Evolutionary conservation across 176 grass and related monocot genomes (phyloP).

Genomic region (Leersia perrieri): DNA sequence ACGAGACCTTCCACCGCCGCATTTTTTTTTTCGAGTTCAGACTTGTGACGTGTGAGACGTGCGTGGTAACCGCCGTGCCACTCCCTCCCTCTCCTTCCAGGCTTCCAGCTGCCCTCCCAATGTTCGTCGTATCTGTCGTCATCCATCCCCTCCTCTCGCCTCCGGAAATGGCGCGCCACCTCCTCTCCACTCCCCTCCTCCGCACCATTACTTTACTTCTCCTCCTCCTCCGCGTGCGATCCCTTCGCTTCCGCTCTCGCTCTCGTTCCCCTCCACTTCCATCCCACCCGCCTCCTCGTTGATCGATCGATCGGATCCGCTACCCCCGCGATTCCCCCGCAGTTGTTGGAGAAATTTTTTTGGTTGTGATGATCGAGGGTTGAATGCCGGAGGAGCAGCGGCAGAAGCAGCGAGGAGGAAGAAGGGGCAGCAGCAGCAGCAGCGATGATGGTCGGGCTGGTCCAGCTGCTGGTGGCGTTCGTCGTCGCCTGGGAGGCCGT

Average conservation of each 20-base stretch:
- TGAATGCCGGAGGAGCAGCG: slow-evolving; percentile 13
- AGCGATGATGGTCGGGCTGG: slow-evolving; percentile 35
- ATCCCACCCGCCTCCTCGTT: not conserved
- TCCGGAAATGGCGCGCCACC: slow-evolving; percentile 63
- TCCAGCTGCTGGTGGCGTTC: slow-evolving; percentile 52
- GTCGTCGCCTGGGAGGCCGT: slow-evolving; percentile 50
- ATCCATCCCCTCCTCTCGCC: no score
- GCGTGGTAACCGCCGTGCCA: slow-evolving; percentile 38
- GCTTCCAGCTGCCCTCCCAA: not conserved
- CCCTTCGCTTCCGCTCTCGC: slow-evolving; percentile 12
- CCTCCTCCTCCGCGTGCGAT: not conserved
- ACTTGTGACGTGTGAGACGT: slow-evolving; percentile 33
- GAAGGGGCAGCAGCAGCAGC: not conserved
- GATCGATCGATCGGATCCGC: slow-evolving; percentile 17
- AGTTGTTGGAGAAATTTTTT: not conserved
- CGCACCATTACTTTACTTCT: slow-evolving; percentile 28
- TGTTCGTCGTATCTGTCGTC: not conserved
- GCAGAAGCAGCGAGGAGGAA: not conserved
- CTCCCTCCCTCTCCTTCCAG: slow-evolving; percentile 21
- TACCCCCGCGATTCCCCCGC: not conserved
- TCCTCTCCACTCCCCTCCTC: slow-evolving; percentile 46
- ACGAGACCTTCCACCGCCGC: not conserved
- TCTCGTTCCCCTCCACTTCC: not conserved
- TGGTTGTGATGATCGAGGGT: slow-evolving; percentile 13
- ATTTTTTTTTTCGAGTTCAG: not conserved